Conservation (phyloP, 2,329 filamentous ascomycete genomes). For the Cercospora canescens region DNA sequence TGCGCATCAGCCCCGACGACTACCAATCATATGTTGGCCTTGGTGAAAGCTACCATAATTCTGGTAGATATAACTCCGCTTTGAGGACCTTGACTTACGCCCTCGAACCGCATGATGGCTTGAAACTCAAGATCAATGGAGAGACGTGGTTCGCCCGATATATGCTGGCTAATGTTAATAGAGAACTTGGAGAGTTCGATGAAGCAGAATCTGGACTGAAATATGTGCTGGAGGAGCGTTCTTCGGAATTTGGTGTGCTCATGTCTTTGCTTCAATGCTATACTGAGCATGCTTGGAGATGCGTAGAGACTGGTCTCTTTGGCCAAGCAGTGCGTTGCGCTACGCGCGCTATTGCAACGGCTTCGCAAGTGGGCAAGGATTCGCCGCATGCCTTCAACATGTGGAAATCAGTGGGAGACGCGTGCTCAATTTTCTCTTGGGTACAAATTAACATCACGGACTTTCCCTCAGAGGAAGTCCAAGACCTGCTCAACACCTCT, state of each 20-base stretch:
- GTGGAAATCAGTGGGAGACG: constrained; percentile 91
- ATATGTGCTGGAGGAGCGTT: constrained; percentile 66
- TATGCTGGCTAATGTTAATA: constrained; percentile 92
- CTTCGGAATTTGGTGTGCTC: constrained; percentile 79
- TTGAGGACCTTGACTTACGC: constrained; percentile 88
- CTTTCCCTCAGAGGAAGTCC: constrained; percentile 62
- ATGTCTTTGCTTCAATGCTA: constrained; percentile 87
- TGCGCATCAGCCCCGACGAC: constrained; percentile 79
- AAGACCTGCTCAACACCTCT: constrained; percentile 57
- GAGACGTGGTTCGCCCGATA: constrained; percentile 96
- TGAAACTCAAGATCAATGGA: constrained; percentile 55
- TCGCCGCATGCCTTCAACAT: constrained; percentile 81
- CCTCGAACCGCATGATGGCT: constrained; percentile 67
- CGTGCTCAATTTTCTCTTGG: constrained; percentile 79
- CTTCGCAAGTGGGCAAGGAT: constrained; percentile 59
- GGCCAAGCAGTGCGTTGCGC: constrained; percentile 77
- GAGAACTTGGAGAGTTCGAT: constrained; percentile 88
- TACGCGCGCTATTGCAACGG: constrained; percentile 66
- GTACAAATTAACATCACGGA: constrained; percentile 67
- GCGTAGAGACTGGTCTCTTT: constrained; percentile 80
- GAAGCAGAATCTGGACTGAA: constrained; percentile 77
- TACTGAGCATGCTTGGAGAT: constrained; percentile 76
- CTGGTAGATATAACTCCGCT: constrained; percentile 89
- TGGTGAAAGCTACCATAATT: constrained; percentile 96
- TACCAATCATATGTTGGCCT: constrained; percentile 96